These are phyloP conservation scores for Steccherinum ochraceum DNA, from an alignment of 768 basidiomycete genomes.

Conservation along the genomic window DNA sequence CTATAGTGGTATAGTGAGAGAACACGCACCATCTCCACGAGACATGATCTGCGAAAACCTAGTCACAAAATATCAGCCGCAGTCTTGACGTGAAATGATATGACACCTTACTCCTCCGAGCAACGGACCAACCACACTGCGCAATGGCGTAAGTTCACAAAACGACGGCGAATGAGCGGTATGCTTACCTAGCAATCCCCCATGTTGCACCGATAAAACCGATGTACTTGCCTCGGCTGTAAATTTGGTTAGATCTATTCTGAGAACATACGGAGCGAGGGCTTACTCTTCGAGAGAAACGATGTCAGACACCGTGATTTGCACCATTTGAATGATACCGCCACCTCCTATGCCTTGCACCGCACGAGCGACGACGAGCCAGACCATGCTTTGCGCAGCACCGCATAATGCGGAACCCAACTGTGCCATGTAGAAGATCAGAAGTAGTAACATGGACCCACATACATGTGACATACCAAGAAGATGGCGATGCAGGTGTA, in stretches of 20 bases:
- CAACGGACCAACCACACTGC: conserved; percentile 67
- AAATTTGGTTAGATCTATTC: not conserved
- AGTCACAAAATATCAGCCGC: conserved; percentile 1
- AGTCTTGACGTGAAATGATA: not conserved
- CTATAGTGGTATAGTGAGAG: not conserved
- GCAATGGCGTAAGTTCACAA: not conserved
- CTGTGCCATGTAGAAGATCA: conserved; percentile 25
- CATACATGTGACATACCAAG: conserved; percentile 36
- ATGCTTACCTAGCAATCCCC: conserved; percentile 52
- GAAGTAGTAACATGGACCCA: not conserved
- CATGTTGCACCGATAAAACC: conserved; percentile 76
- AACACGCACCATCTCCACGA: conserved; percentile 66
- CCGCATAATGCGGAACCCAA: conserved; percentile 78
- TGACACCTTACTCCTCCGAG: conserved; percentile 63
- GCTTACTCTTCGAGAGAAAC: conserved; percentile 71
- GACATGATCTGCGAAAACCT: conserved; percentile 66
- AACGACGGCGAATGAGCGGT: not conserved
- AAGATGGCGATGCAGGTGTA: conserved; percentile 63
- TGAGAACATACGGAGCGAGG: not conserved
- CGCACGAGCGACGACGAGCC: conserved; percentile 72
- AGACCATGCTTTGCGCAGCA: conserved; percentile 70
- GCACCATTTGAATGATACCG: conserved; percentile 69
- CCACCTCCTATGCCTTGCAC: conserved; percentile 83
- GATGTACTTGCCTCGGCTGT: conserved; percentile 70
- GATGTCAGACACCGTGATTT: conserved; percentile 79